Conservation (phyloP, 2,329 filamentous ascomycete genomes). For the Diaporthe australafricana region DNA sequence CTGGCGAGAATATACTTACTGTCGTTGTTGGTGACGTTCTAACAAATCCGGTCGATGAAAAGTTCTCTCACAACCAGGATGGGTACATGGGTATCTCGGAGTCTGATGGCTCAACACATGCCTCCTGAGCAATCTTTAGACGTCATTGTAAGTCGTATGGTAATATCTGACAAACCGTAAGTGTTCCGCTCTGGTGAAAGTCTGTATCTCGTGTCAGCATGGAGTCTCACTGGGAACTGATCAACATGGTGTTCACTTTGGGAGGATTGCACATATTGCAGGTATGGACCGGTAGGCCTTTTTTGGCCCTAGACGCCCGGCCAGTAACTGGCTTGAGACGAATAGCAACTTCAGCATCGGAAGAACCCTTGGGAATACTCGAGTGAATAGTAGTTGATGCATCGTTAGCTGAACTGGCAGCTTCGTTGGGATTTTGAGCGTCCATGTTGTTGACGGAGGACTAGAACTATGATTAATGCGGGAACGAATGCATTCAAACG, state of each 20-base stretch:
- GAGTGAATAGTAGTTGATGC: background rate
- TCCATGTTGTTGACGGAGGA: background rate
- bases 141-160: slow-evolving; percentile 30
- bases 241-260: slow-evolving; percentile 54
- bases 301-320: slow-evolving; percentile 68
- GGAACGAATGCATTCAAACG: background rate
- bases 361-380: background rate
- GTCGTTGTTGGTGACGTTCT: slow-evolving; percentile 64
- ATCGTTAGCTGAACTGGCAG: background rate
- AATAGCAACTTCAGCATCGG: slow-evolving; percentile 50
- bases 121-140: slow-evolving; percentile 56
- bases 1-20: slow-evolving; percentile 51
- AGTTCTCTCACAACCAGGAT: slow-evolving; percentile 64
- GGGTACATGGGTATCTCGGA: slow-evolving; percentile 62
- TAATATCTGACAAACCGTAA: slow-evolving; percentile 58
- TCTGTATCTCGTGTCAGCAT: slow-evolving; percentile 52
- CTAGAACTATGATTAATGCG: no score
- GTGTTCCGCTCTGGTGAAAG: slow-evolving; percentile 72
- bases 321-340: slow-evolving; percentile 69
- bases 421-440: background rate
- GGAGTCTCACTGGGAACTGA: background rate
- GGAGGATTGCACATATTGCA: slow-evolving; percentile 63
- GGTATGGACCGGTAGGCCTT: slow-evolving; percentile 66
- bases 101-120: slow-evolving; percentile 70
- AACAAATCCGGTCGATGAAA: slow-evolving; percentile 71